A percentile compares a stretch with the other conserved stretches of the same genome.
phyloP scores from a whole-genome alignment of 2,329 filamentous ascomycete genomes.

The Tolypocladium album region DNA sequence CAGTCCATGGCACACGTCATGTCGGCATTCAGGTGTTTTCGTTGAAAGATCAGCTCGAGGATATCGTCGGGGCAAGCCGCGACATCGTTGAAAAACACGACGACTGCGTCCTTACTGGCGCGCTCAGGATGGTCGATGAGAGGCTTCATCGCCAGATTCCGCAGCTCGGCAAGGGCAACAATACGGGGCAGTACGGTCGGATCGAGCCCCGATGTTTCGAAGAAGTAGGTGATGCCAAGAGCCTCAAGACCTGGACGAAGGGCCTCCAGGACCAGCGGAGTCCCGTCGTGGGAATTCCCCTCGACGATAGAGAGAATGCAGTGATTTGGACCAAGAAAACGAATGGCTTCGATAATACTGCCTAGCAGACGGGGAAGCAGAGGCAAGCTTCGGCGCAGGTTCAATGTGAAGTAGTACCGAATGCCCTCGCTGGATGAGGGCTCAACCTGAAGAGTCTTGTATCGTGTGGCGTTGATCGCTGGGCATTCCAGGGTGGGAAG shows the following conservation, averaged over 20 bases:
- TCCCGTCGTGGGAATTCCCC: conserved; percentile 40
- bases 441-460: conserved; percentile 9
- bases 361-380: conserved; percentile 34
- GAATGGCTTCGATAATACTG: conserved; percentile 35
- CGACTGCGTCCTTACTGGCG: conserved; percentile 24
- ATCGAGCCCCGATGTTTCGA: conserved; percentile 30
- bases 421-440: conserved; percentile 1
- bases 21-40: conserved; percentile 31
- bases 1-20: conserved; percentile 52
- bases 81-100: conserved; percentile 46
- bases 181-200: conserved; percentile 33
- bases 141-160: conserved; percentile 41
- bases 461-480: conserved; percentile 6
- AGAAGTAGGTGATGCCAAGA: conserved; percentile 28
- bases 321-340: conserved; percentile 34
- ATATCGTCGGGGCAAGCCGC: conserved; percentile 43
- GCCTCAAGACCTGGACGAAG: conserved; percentile 27
- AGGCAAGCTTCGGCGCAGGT: conserved; percentile 30
- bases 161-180: conserved; percentile 33
- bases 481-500: conserved; percentile 14
- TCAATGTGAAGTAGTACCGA: conserved; percentile 40
- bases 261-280: conserved; percentile 32
- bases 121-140: conserved; percentile 19
- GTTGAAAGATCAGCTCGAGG: conserved; percentile 43
- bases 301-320: conserved; percentile 43